Evolutionary conservation across 805 yeast species (phyloP).

Genomic region (Myxozyma lipomycoides): DNA sequence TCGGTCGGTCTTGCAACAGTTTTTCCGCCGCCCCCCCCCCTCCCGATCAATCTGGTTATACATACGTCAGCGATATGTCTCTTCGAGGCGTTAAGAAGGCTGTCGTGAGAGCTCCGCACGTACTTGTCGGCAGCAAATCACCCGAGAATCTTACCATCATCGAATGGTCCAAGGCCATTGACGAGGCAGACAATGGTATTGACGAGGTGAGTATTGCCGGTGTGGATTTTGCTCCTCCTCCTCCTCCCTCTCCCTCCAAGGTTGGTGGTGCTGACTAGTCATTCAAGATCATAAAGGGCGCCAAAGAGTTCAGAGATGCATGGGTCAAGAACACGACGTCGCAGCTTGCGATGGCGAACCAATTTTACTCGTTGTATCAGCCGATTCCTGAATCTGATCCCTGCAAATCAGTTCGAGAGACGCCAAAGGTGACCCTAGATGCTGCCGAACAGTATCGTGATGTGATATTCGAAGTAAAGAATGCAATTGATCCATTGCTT

Average conservation of each 20-base stretch:
- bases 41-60: neutral
- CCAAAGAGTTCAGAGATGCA: slow-evolving; percentile 28
- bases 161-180: slow-evolving; percentile 38
- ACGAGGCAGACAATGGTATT: slow-evolving; percentile 35
- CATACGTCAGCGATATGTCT: slow-evolving; percentile 21
- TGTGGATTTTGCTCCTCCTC: neutral
- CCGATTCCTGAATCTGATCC: slow-evolving; percentile 34
- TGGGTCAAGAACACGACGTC: slow-evolving; percentile 30
- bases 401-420: slow-evolving; percentile 33
- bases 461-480: slow-evolving; percentile 28
- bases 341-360: slow-evolving; percentile 27
- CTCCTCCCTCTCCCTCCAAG: too few relatives aligned
- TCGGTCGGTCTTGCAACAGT: too few relatives aligned
- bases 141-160: slow-evolving; percentile 36
- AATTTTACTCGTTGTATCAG: slow-evolving; percentile 28
- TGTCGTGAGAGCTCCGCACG: slow-evolving; percentile 38
- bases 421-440: slow-evolving; percentile 32
- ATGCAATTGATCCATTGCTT: slow-evolving; percentile 30
- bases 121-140: slow-evolving; percentile 36
- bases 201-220: slow-evolving; percentile 24
- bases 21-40: too few relatives aligned
- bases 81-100: slow-evolving; percentile 39
- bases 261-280: neutral
- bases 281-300: slow-evolving; percentile 27
- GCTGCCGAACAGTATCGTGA: slow-evolving; percentile 32